Evolutionary conservation across 495 filamentous ascomycete genomes (phyloP).

Genomic region (Stereocaulon alpinum): DNA sequence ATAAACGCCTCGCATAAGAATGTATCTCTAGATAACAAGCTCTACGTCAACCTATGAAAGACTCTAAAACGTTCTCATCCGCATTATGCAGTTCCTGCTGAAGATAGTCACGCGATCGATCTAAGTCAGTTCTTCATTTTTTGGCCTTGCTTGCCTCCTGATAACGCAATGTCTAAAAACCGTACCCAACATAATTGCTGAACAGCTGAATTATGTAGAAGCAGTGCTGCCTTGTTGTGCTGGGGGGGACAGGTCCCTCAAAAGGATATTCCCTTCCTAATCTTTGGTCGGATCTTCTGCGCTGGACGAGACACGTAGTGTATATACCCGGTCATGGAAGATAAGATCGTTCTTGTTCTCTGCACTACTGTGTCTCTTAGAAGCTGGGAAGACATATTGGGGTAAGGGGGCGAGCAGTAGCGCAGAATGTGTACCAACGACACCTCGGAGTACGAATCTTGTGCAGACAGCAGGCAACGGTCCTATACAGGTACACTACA

Average conservation of each 20-base stretch:
- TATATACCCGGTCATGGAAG: too few species aligned
- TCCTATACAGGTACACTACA: background rate
- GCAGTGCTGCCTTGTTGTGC: too few species aligned
- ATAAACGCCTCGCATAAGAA: background rate
- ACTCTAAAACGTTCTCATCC: background rate
- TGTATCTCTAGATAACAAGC: conserved; percentile 5
- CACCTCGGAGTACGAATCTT: background rate
- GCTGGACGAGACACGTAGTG: background rate
- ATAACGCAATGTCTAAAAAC: background rate
- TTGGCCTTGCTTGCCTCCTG: background rate
- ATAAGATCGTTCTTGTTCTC: too few species aligned
- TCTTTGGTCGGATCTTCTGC: background rate
- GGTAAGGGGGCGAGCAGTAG: too few species aligned
- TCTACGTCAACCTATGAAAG: background rate
- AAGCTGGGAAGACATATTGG: too few species aligned
- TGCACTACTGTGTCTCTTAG: too few species aligned
- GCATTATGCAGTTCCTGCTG: background rate
- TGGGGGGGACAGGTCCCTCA: too few species aligned
- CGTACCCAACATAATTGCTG: background rate
- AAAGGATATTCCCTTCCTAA: background rate
- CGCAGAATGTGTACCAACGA: too few species aligned
- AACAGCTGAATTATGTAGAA: background rate
- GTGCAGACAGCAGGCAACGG: background rate
- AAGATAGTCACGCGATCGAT: background rate
- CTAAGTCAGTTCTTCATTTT: too few species aligned